Evolutionary conservation across 371 early-diverging fungal species (phyloP), one percentile per base, ranked within the genome.

Genomic region (Mortierella sp.): DNA sequence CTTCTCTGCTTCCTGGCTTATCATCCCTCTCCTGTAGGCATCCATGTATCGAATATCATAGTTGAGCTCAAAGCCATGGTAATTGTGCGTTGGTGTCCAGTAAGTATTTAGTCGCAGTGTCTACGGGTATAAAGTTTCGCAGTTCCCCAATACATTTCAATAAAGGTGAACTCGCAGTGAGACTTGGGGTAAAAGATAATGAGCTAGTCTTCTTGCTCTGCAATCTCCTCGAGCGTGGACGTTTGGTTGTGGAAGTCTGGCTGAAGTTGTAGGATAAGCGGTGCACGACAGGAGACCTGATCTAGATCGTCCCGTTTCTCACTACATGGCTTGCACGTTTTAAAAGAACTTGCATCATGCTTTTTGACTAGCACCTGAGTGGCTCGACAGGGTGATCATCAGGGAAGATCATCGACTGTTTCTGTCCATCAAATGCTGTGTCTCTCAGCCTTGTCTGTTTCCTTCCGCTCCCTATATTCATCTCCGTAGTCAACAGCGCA

Each of bases 11-110:
- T 52, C 65, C 22, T 40, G 22, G 21, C 53, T 43, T 38, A 1
- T 21, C 57, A 65, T 13, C 16, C 65, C 65, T 40, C 21, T 55
- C 10, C 55, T 32, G 43, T 65, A 65, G 19, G 65, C 65, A 55
- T 65, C 65, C 65, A 65, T 65, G 41, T 65, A 65, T 3, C 65
- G 38, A 65, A 55, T 63, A 50, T 28, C 47, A n/a, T n/a, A 47
- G 48, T 24, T 11, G 50, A 63, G 32, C 32, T 24, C 24, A 63
- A 47, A 11, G 63, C 63, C 11, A 48, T 11, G 4, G 63, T 52
- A 48, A 50, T 47, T 19, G 63, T 63, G 6, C 6, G 19, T 24
- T 50, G n/a, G n/a, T 50, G 50, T 22, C 63, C 50, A n/a, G 43
- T 7, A 32, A 63, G 50, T n/a, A 47, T 48, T 52, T 63, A 63